These are phyloP conservation scores for Yamadazyma atmosphaerica DNA, from an alignment of 1,139 yeast species.

Conservation along the genomic window DNA sequence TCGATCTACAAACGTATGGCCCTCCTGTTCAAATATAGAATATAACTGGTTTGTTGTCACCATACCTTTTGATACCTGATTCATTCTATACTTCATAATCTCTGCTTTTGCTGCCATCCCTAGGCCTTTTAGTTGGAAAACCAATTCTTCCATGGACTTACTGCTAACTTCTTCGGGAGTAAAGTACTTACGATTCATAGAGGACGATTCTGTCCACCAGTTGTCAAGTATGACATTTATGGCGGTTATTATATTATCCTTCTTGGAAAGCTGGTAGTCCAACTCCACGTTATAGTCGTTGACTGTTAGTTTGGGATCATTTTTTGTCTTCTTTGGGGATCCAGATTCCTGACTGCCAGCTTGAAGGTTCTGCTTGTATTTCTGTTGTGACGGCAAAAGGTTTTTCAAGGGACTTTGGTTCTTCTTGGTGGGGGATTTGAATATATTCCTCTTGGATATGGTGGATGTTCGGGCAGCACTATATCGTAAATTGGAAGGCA, in stretches of 20 bases:
- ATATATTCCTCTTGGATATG: slow-evolving; percentile 23
- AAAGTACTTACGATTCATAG: slow-evolving; percentile 24
- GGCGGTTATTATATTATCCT: slow-evolving; percentile 35
- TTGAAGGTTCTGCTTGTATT: slow-evolving; percentile 22
- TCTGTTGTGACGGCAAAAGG: slow-evolving; percentile 27
- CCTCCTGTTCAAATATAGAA: slow-evolving; percentile 39
- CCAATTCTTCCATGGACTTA: slow-evolving; percentile 25
- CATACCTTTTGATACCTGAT: slow-evolving; percentile 33
- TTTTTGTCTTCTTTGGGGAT: slow-evolving; percentile 8
- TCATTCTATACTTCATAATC: slow-evolving; percentile 33
- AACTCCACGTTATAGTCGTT: slow-evolving; percentile 41
- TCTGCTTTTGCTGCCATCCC: slow-evolving; percentile 39
- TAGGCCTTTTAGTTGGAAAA: slow-evolving; percentile 36
- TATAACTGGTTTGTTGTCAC: slow-evolving; percentile 43
- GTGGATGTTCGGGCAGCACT: slow-evolving; percentile 46
- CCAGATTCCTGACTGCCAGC: not conserved
- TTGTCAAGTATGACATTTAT: slow-evolving; percentile 34
- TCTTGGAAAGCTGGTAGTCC: slow-evolving; percentile 36
- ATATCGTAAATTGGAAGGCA: slow-evolving; percentile 31
- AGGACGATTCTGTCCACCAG: slow-evolving; percentile 41
- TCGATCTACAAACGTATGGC: slow-evolving; percentile 47
- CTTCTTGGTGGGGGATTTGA: slow-evolving; percentile 26
- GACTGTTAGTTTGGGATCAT: slow-evolving; percentile 19
- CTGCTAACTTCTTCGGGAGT: slow-evolving; percentile 15
- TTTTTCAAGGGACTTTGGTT: slow-evolving; percentile 20